phyloP scores from a whole-genome alignment of 768 basidiomycete species.

The Tylopilus subfusipes region DNA sequence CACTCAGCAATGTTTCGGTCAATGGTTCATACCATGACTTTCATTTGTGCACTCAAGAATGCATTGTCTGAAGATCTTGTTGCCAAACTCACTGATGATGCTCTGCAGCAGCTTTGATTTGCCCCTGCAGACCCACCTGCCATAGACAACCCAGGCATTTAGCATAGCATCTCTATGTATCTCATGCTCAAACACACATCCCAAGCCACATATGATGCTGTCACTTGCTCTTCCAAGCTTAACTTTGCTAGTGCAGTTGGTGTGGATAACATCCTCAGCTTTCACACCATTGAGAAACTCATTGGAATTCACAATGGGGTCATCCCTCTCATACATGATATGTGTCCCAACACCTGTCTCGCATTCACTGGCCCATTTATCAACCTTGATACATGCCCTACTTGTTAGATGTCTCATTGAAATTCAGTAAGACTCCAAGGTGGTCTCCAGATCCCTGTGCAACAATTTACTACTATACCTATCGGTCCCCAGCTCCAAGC shows the following conservation, averaged over 20 bases:
- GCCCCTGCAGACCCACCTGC: too few relatives aligned
- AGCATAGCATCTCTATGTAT: too few relatives aligned
- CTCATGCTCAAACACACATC: too few relatives aligned
- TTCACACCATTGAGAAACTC: slow-evolving; percentile 7
- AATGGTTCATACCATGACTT: too few relatives aligned
- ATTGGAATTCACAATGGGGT: slow-evolving; percentile 25
- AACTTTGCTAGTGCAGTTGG: neutral
- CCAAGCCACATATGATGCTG: neutral
- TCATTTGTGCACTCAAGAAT: too few relatives aligned
- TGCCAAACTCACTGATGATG: too few relatives aligned
- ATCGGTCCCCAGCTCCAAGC: too few relatives aligned
- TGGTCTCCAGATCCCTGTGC: slow-evolving; percentile 22
- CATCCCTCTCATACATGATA: slow-evolving; percentile 32
- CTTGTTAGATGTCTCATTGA: slow-evolving; percentile 32
- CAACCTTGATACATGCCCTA: slow-evolving; percentile 27
- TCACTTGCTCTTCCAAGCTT: neutral
- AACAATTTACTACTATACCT: slow-evolving; percentile 37
- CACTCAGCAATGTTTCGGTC: too few relatives aligned
- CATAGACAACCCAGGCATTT: too few relatives aligned
- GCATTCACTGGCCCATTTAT: slow-evolving; percentile 39
- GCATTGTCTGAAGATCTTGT: too few relatives aligned
- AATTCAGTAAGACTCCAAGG: slow-evolving; percentile 5
- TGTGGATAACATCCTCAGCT: neutral
- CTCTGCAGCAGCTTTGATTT: too few relatives aligned
- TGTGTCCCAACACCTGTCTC: slow-evolving; percentile 43